Evolutionary conservation across 2,329 filamentous ascomycete genomes (phyloP).

Genomic region (Fusarium paranaense): DNA sequence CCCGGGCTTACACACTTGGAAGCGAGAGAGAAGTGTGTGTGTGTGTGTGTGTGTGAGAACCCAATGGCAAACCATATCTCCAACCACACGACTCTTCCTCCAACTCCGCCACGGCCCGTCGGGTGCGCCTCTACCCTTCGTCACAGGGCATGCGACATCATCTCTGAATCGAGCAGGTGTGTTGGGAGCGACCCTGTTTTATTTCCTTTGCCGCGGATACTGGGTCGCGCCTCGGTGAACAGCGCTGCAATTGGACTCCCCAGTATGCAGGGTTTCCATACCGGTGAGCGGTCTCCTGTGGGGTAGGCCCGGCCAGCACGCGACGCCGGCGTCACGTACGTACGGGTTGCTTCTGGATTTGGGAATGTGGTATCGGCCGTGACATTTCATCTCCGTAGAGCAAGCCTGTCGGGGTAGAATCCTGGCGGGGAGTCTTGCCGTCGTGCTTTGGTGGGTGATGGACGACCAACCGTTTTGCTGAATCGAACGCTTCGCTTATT

Average conservation of each 20-base stretch:
- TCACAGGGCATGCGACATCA: conserved; percentile 11
- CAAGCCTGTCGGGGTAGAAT: background rate
- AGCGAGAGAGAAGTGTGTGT: background rate
- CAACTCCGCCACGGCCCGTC: conserved; percentile 20
- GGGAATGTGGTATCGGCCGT: conserved; percentile 5
- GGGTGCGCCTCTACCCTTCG: background rate
- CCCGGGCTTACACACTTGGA: conserved; percentile 13
- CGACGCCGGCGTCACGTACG: conserved; percentile 22
- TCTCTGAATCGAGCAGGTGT: conserved; percentile 32
- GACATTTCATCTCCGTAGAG: conserved; percentile 22
- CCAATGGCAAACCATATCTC: conserved; percentile 4
- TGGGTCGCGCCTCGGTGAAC: conserved; percentile 2
- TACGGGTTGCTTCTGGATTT: conserved; percentile 10
- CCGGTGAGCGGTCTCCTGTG: conserved; percentile 35
- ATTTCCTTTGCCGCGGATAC: background rate
- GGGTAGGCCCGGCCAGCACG: conserved; percentile 15
- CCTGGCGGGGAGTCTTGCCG: background rate
- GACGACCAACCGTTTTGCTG: background rate
- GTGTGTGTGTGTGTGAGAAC: background rate
- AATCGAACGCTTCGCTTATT: background rate
- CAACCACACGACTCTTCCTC: conserved; percentile 6
- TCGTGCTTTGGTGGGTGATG: background rate
- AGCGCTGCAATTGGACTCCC: conserved; percentile 31
- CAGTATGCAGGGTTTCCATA: conserved; percentile 32
- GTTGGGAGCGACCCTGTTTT: conserved; percentile 19